Conservation (phyloP, 1,139 yeast genomes). For the Candida glucosophila region DNA sequence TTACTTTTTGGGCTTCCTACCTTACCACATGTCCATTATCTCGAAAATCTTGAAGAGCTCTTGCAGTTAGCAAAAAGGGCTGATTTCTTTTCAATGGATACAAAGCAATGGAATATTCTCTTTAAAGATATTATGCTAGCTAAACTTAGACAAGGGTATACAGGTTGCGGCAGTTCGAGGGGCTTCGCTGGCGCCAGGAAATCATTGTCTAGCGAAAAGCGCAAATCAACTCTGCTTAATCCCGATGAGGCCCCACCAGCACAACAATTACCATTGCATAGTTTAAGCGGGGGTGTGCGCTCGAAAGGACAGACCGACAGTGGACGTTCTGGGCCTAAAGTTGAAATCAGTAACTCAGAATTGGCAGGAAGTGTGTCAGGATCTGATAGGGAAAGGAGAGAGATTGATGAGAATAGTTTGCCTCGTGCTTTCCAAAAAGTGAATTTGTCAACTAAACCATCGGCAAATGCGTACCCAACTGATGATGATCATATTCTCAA, state of each 20-base stretch:
- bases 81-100: conserved; percentile 47
- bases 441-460: conserved; percentile 12
- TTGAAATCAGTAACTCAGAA: neutral
- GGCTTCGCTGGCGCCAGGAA: conserved; percentile 59
- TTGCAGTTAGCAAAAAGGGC: conserved; percentile 11
- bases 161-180: conserved; percentile 70
- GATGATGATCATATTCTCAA: conserved; percentile 32
- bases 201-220: too few species aligned
- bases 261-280: too few species aligned
- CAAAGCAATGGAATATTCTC: conserved; percentile 57
- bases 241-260: too few species aligned
- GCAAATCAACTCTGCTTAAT: neutral
- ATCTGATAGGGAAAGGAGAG: too few species aligned
- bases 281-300: too few species aligned
- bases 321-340: neutral
- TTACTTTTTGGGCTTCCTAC: conserved; percentile 88
- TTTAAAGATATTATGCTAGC: conserved; percentile 56
- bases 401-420: conserved; percentile 25
- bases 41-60: conserved; percentile 34
- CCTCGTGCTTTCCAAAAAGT: conserved; percentile 24
- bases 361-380: conserved; percentile 6
- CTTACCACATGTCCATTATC: conserved; percentile 77
- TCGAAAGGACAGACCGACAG: too few species aligned
- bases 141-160: conserved; percentile 66
- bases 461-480: conserved; percentile 27